Base-by-base conservation (phyloP, 2,329 filamentous ascomycete species). In the Cordyceps cicadae region DNA sequence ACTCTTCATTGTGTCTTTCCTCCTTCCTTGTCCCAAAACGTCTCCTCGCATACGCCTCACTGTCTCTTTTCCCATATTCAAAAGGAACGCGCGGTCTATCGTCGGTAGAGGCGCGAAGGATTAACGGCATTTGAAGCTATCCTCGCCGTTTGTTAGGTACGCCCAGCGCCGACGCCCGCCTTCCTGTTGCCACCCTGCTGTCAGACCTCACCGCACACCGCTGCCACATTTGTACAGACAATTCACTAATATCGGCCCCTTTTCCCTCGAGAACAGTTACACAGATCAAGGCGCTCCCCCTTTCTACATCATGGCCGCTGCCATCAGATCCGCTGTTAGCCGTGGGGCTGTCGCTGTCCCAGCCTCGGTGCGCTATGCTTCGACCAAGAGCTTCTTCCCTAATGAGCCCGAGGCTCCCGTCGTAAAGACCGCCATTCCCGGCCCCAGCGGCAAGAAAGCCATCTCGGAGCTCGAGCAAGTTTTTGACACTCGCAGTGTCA, bases 401-500 rank as follows among this genome's bases (percentile, higher is more conserved):
- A 75, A 75, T 60, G 83, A 86, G 75, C 82, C 82, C 49, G 72
- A 76, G 32, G 77, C 70, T 29, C 83, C 83, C 32, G 69, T 76
- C 3, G 70, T 85, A 68, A 82, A 81, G 76, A 82, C 81, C 26
- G 74, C 76, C 51, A 88, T 96, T 61, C 91, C 91, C 0, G 91
- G 91, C 0, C 90, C 90, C 43, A 82, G 87, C 77, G 86, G 87
- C 73, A 81, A 86, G 77, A 81, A 85, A 67, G 81, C 83, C 55
- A 85, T 89, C 64, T 78, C 85, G 64, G 84, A 90, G 72, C 82
- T 96, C 64, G 79, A 88, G 75, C 79, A 86, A 70, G 88, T 95
- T 62, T 95, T 94, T 70, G 91, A 96, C 73, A 93, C 89, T 5
- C 83, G 91, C 63, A 91, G 87, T 75, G 76, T 93, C 77, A 95